Evolutionary conservation across 108 stramenopile species (phyloP), one percentile per base, ranked within the genome.

Genomic region (Skeletonema marinoi): DNA sequence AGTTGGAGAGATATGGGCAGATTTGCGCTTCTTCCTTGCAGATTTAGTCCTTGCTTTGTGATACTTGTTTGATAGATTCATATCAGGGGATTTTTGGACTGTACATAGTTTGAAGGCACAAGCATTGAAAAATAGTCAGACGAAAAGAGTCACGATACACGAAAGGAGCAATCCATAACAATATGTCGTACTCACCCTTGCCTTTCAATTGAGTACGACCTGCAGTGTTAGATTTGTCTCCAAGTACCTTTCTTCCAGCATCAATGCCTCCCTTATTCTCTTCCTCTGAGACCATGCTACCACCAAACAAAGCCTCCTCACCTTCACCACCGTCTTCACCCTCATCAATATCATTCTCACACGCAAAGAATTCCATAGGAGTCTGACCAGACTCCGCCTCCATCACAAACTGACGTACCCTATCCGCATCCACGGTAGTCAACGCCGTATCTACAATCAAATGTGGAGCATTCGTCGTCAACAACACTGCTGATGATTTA

Each of bases 291-390:
- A 56, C 54, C 16, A 56, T 29, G 54, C 54, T 56, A 10, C 54
- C 54, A 56, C 25, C 54, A 56, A 29, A 29, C 8, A 56, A 29
- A 8, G 54, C 21, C 6, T 56, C 54, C 7, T 56, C 25, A 0
- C 9, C 54, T 56, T 56, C 54, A 25, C 1, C 54, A 56, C n/a
- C 7, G 0, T 25, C 9, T 29, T 56, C 25, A 11, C 1, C 54
- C 3, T n/a, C 21, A 25, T 54, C 16, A 56, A 2, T 10, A 56
- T 29, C 21, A 56, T 56, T 8, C 9, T 29, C 10, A 56, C 25
- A 25, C 9, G 54, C 54, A 56, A 56, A 56, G 54, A 56, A 56
- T 56, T 56, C 54, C 54, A 56, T 25, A 56, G 54, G 54, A 56
- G 54, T 56, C 54, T 56, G 54, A 29, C 54, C 54, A 25, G 25